Percentiles rank a stretch among this genome's conserved stretches.
phyloP scores from a whole-genome alignment of 129 eudicot genomes.

The Silybum marianum region DNA sequence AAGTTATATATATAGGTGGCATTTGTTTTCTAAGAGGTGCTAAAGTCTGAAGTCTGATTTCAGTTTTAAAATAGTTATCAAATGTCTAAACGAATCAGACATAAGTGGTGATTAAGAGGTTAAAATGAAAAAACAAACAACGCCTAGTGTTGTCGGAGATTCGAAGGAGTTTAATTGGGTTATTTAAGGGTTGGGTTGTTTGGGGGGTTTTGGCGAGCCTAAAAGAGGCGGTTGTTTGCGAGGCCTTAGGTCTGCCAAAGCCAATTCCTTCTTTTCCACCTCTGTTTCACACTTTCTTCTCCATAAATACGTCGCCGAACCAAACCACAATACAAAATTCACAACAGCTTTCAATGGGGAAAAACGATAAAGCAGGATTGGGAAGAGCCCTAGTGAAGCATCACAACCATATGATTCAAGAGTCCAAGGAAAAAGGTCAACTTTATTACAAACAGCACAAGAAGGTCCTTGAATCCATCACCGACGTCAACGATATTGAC shows the following conservation, averaged over 20 bases:
- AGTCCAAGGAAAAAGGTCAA: constrained; percentile 76
- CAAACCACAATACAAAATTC: background rate
- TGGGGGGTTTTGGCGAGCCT: background rate
- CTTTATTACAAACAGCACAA: constrained; percentile 60
- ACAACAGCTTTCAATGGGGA: constrained; percentile 45
- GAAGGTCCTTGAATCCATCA: constrained; percentile 81
- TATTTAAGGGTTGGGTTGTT: background rate
- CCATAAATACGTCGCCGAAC: background rate
- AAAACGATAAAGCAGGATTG: constrained; percentile 67
- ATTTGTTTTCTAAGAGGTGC: too few species aligned
- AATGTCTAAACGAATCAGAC: too few species aligned
- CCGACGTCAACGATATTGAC: constrained; percentile 87
- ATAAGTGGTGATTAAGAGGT: too few species aligned
- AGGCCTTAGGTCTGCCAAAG: background rate
- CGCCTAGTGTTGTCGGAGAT: too few species aligned
- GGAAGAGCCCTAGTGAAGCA: constrained; percentile 90
- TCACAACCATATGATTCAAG: constrained; percentile 77
- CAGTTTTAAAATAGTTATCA: too few species aligned
- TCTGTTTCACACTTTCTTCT: background rate
- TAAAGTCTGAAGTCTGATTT: too few species aligned
- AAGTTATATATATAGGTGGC: too few species aligned
- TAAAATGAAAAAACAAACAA: too few species aligned
- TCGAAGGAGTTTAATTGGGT: too few species aligned
- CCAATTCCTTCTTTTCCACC: background rate
- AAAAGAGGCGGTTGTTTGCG: too few species aligned